Base-by-base conservation (phyloP, 208 protist genomes). In the Leishmania martiniquensis region DNA sequence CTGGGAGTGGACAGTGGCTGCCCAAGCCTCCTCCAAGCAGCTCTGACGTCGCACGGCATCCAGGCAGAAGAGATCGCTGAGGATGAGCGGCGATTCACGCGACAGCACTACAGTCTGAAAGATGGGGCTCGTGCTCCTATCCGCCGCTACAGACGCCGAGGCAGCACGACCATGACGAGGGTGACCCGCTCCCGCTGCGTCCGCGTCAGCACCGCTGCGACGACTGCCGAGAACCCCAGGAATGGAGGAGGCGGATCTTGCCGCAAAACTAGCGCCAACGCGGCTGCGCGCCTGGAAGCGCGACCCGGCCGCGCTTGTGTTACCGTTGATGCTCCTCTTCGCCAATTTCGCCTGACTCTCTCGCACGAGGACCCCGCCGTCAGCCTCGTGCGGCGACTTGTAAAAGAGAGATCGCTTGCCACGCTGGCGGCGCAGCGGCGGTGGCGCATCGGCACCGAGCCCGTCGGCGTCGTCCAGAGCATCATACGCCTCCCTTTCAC, bases 321-420 rank as follows among this genome's bases (percentile, higher is more conserved):
- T 15, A 12, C 65, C 65, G 65, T 69, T 34, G 42, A 10, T 4
- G 44, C 22, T 5, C 47, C 52, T 25, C 44, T 52, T 63, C 67
- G 17, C n/a, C 67, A 12, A 37, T 54, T 4, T 59, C 49, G 10
- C 65, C 25, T 51, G 65, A 49, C 17, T 39, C 47, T 72, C 68
- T 52, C 20, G 47, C 10, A 57, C 68, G 32, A 72, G 68, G 20
- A 72, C 77, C 62, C 79, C 44, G 47, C 42, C 60, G 22, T 55
- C 75, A 20, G 49, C 42, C 20, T 69, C 47, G 55, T 74, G 49
- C 34, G n/a, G 49, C 6, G 66, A 39, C 44, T 89, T 73, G 74
- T 87, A 86, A 68, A 87, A 86, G 73, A 89, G 78, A 4, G 82
- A 89, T 59, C 81, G 85, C 72, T 85, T 86, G 42, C 85, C 85